A percentile compares a stretch with the other conserved stretches of the same genome.
These are phyloP conservation scores for Diutina sp. DNA, from an alignment of 1,139 yeast species.

Conservation along the genomic window DNA sequence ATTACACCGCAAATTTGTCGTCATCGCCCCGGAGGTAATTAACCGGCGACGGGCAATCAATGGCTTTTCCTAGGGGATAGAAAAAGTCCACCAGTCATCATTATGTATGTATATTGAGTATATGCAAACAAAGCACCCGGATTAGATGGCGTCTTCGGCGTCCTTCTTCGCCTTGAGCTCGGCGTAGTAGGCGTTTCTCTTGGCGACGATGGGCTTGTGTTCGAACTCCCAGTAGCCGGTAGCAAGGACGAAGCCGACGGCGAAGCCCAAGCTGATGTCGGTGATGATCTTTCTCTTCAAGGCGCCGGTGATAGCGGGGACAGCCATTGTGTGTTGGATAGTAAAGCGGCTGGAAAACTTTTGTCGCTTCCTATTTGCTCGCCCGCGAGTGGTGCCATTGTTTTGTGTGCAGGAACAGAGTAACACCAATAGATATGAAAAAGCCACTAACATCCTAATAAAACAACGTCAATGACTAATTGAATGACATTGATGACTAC, in stretches of 20 bases:
- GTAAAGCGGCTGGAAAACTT: not conserved
- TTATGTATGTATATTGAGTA: not conserved
- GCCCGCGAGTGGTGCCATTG: not conserved
- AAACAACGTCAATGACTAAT: no score
- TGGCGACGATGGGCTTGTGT: conserved; percentile 62
- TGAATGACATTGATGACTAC: no score
- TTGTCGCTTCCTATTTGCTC: not conserved
- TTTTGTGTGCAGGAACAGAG: not conserved
- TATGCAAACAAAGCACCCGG: not conserved
- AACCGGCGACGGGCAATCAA: not conserved
- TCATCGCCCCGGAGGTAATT: not conserved
- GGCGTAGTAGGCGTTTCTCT: conserved; percentile 81
- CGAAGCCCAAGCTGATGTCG: conserved; percentile 63
- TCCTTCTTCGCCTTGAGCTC: conserved; percentile 61
- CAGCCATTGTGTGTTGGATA: conserved; percentile 29
- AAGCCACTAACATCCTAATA: no score
- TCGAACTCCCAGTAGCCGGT: conserved; percentile 63
- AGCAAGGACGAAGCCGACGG: conserved; percentile 28
- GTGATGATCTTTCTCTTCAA: conserved; percentile 72
- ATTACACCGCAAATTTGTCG: not conserved
- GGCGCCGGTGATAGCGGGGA: conserved; percentile 84
- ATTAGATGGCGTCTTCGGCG: conserved; percentile 31
- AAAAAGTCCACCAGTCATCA: no score
- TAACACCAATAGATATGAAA: no score
- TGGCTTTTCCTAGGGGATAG: not conserved